Conservation (phyloP, 1,284 basidiomycete genomes). For the Schizopora paradoxa region DNA sequence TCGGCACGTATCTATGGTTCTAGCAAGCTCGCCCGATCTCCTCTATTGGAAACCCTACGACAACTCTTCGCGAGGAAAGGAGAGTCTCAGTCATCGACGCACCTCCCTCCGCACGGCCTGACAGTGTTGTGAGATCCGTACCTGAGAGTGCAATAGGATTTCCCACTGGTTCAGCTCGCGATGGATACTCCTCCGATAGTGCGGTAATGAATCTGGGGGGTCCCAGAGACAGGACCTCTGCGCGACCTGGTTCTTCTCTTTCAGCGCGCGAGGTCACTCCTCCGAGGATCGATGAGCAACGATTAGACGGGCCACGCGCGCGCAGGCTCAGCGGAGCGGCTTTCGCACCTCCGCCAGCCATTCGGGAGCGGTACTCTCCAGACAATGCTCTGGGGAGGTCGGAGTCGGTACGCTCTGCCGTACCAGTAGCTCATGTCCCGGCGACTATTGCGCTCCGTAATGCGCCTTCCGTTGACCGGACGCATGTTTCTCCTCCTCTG, state of each 20-base stretch:
- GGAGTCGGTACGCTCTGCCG: neutral
- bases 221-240: neutral
- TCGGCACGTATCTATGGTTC: neutral
- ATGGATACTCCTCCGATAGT: constrained; percentile 1
- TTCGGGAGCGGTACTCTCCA: constrained; percentile 14
- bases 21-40: too few species aligned
- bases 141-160: neutral
- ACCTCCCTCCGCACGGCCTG: neutral
- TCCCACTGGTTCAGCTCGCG: neutral
- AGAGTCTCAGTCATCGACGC: neutral
- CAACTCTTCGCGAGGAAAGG: too few species aligned
- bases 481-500: neutral
- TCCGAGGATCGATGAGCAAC: too few species aligned
- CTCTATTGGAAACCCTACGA: too few species aligned
- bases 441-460: constrained; percentile 8
- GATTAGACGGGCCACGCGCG: too few species aligned
- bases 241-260: neutral
- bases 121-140: neutral
- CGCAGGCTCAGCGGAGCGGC: constrained; percentile 12
- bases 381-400: neutral
- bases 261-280: neutral
- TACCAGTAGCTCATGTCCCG: neutral
- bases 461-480: constrained; percentile 8
- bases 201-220: neutral
- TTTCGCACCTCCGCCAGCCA: constrained; percentile 9